A percentile compares a stretch with the other conserved stretches of the same genome.
phyloP scores from a whole-genome alignment of 2,329 filamentous ascomycete species.

The Fusarium stilboides region DNA sequence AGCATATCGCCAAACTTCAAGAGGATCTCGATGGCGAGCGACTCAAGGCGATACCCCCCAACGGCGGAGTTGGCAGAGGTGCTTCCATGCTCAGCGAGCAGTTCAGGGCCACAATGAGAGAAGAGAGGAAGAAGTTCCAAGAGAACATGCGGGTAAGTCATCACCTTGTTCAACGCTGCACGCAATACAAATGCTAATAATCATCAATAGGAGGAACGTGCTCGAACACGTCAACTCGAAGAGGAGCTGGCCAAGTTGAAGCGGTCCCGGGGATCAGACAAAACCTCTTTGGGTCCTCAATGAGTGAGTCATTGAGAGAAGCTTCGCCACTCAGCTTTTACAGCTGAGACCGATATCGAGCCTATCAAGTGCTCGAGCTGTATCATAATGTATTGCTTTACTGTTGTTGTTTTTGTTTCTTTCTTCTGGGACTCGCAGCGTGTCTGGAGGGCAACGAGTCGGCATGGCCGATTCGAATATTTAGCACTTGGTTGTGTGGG shows the following conservation, averaged over 20 bases:
- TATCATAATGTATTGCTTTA: conserved; percentile 34
- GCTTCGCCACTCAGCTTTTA: not conserved
- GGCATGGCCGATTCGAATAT: not conserved
- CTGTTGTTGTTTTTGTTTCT: conserved; percentile 8
- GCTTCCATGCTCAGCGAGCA: conserved; percentile 70
- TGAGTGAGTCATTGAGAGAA: conserved; percentile 18
- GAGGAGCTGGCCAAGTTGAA: conserved; percentile 65
- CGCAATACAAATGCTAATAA: conserved; percentile 48
- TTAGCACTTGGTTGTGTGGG: not conserved
- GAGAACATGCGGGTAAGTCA: conserved; percentile 66
- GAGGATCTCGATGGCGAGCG: conserved; percentile 68
- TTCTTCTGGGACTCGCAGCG: conserved; percentile 22
- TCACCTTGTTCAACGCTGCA: not conserved
- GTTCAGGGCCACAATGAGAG: conserved; percentile 69
- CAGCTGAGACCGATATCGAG: not conserved
- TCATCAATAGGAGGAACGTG: conserved; percentile 64
- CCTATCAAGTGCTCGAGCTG: conserved; percentile 14
- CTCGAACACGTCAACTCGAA: conserved; percentile 63
- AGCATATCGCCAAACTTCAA: conserved; percentile 60
- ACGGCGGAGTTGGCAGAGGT: conserved; percentile 57
- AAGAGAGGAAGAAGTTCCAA: conserved; percentile 71
- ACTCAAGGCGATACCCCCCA: conserved; percentile 59
- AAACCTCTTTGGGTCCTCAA: conserved; percentile 61
- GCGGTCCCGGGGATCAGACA: conserved; percentile 60
- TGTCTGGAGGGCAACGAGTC: conserved; percentile 1